Base-by-base conservation (phyloP, 805 yeast genomes). In the Naumovozyma baii region DNA sequence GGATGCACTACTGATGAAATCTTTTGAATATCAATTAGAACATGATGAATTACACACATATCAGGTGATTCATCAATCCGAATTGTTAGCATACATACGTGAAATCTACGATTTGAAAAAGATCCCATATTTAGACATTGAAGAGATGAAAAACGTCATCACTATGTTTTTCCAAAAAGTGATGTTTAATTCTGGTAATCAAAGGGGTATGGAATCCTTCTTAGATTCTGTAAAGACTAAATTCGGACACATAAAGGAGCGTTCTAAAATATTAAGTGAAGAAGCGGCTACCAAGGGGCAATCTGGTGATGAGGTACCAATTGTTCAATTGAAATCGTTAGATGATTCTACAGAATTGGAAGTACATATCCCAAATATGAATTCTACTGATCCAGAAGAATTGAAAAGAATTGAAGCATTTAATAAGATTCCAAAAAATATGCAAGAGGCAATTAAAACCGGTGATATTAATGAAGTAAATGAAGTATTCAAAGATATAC, bases 1-100 rank as follows among this genome's bases (percentile, higher is more conserved):
- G 55, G 97, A 92, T 60, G 85, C 95, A 0, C 73, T 92, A 43
- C 69, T 88, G 57, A 88, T 90, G 96, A 80, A 80, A 16, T 94
- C 96, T 0, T 92, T 92, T 60, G 94, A 90, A 52, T 67, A 69
- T 40, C 85, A 86, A 57, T 68, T 90, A 44, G 31, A 29, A 29
- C 81, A 78, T 16, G 71, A 85, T 36, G 34, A 34, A 16, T 34
- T 38, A 7, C 57, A 60, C 5, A 77, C 95, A 8, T 72, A 70
- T 44, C 80, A 76, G 43, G 74, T 78, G n/a, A 79, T 90, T 34
- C 81, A 77, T 58, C 92, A 85, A 52, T 80, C 95, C 1, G 73
- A 84, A 50, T 62, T 90, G 25, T 57, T 90, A 44, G 94, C 85
- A 54, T 90, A 85, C 57, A 63, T 82, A 39, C 67, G 60, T 33